Percentiles rank a stretch among this genome's conserved stretches.
Evolutionary conservation across 345 rosid species (phyloP).

Genomic region (Euphorbia peplus): DNA sequence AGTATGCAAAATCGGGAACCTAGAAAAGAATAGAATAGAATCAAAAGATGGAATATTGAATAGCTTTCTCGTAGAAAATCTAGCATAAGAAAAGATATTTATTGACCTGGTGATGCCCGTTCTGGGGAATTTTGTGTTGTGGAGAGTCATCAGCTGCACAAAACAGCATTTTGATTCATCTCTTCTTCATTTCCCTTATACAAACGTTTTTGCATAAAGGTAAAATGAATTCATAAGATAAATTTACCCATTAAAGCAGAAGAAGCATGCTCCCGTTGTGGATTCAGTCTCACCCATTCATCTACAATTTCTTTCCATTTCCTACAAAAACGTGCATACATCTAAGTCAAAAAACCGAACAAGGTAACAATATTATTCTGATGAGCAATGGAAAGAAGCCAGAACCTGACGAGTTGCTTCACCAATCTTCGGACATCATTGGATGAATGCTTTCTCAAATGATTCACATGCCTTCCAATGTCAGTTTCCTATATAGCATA

Average conservation of each 20-base stretch:
- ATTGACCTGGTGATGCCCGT: constrained; percentile 76
- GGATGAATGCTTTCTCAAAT: constrained; percentile 68
- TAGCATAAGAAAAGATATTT: constrained; percentile 21
- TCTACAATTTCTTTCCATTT: constrained; percentile 95
- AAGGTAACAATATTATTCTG: background rate
- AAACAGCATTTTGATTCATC: constrained; percentile 13
- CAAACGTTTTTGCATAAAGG: constrained; percentile 11
- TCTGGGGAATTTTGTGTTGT: constrained; percentile 60
- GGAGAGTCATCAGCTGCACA: constrained; percentile 83
- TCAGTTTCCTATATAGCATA: constrained; percentile 50
- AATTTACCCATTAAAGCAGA: constrained; percentile 68
- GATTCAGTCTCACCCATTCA: constrained; percentile 90
- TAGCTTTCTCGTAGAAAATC: constrained; percentile 20
- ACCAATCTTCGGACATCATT: constrained; percentile 71
- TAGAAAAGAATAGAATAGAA: constrained; percentile 35
- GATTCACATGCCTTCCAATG: constrained; percentile 73
- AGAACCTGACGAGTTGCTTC: constrained; percentile 78
- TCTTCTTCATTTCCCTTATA: constrained; percentile 15
- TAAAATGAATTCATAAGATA: background rate
- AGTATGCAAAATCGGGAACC: constrained; percentile 66
- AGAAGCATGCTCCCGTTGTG: constrained; percentile 67
- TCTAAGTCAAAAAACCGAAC: background rate
- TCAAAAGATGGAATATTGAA: constrained; percentile 14
- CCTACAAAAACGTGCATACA: constrained; percentile 37
- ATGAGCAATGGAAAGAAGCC: background rate